Conservation (phyloP, 2,329 filamentous ascomycete species). For the Diaporthe ampelina region DNA sequence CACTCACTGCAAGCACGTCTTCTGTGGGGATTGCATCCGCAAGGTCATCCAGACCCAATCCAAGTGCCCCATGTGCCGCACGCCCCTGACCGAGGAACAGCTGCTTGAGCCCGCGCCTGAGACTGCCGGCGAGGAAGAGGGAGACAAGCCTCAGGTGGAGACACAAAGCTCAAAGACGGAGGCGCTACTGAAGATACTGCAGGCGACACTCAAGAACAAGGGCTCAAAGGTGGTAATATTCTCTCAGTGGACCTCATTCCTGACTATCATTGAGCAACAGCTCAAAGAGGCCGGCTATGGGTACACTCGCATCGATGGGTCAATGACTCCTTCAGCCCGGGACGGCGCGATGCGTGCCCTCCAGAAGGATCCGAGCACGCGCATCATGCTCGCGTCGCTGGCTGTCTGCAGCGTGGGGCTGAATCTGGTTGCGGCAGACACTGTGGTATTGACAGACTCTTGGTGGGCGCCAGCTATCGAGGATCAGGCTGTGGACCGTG, state of each 20-base stretch:
- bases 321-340: conserved; percentile 78
- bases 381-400: conserved; percentile 85
- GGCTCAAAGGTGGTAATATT: conserved; percentile 80
- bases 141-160: conserved; percentile 70
- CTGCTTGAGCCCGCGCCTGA: conserved; percentile 76
- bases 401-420: conserved; percentile 88
- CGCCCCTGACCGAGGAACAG: conserved; percentile 70
- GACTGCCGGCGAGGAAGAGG: conserved; percentile 59
- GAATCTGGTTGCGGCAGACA: conserved; percentile 88
- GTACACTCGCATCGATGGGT: conserved; percentile 83
- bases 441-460: conserved; percentile 85
- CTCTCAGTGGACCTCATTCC: conserved; percentile 83
- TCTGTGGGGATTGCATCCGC: conserved; percentile 81
- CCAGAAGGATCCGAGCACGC: conserved; percentile 75
- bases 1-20: conserved; percentile 86
- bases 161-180: conserved; percentile 87
- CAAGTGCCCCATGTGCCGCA: conserved; percentile 88
- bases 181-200: conserved; percentile 80
- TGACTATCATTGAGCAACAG: conserved; percentile 79
- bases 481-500: conserved; percentile 90
- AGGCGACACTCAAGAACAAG: conserved; percentile 74
- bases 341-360: conserved; percentile 79
- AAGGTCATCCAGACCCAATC: conserved; percentile 81
- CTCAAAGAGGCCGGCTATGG: conserved; percentile 71
- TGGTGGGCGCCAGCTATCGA: conserved; percentile 96